Evolutionary conservation across 345 rosid species (phyloP).

Genomic region (Camelina hispida): DNA sequence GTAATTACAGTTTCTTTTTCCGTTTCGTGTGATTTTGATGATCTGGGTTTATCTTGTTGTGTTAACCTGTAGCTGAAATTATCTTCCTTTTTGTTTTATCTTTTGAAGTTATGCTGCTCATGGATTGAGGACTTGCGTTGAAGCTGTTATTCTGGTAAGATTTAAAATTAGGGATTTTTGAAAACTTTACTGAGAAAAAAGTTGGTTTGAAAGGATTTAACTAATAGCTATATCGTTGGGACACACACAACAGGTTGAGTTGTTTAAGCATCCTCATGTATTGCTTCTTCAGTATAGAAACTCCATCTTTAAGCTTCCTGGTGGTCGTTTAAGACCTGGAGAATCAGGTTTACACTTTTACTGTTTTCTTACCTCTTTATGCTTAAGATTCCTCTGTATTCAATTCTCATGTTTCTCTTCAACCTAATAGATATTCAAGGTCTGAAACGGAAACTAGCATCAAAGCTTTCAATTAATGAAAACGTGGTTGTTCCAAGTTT

Average conservation of each 20-base stretch:
- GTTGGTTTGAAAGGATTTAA: background rate
- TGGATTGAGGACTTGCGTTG: slow-evolving; percentile 85
- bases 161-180: slow-evolving; percentile 23
- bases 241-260: slow-evolving; percentile 62
- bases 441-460: slow-evolving; percentile 71
- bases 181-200: background rate
- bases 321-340: slow-evolving; percentile 78
- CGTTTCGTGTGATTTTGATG: background rate
- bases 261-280: slow-evolving; percentile 88
- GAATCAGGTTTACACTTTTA: slow-evolving; percentile 61
- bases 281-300: slow-evolving; percentile 73
- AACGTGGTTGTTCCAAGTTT: slow-evolving; percentile 51
- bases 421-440: slow-evolving; percentile 64
- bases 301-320: slow-evolving; percentile 77
- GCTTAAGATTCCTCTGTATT: background rate
- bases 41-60: background rate
- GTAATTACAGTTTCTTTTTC: slow-evolving; percentile 41
- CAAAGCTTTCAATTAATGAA: slow-evolving; percentile 61
- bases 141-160: slow-evolving; percentile 78
- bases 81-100: background rate
- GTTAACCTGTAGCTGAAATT: background rate
- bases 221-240: background rate
- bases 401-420: background rate
- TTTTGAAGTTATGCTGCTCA: slow-evolving; percentile 59
- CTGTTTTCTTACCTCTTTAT: background rate